These are phyloP conservation scores for Heracleum sosnowskyi DNA, from an alignment of 129 eudicot genomes.

Conservation along the genomic window DNA sequence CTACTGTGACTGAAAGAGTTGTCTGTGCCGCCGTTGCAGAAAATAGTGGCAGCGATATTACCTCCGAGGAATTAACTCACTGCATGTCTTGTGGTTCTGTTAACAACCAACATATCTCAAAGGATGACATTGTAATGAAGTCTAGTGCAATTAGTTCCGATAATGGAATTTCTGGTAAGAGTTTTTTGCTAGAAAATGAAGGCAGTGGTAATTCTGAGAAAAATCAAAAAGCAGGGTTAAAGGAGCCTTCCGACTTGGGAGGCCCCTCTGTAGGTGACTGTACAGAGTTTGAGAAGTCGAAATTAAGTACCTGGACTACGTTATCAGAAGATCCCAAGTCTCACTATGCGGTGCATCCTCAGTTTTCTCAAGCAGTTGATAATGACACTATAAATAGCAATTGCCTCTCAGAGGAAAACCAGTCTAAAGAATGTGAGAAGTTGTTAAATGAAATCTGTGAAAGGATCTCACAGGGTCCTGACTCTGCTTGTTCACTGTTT, in stretches of 20 bases:
- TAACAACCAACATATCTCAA: background rate
- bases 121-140: conserved; percentile 13
- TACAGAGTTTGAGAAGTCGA: conserved; percentile 12
- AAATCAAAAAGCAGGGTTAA: conserved; percentile 12
- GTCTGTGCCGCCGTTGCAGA: conserved; percentile 7
- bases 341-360: conserved; percentile 14
- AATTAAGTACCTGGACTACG: conserved; percentile 12
- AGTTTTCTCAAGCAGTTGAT: conserved; percentile 13
- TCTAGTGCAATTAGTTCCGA: conserved; percentile 1
- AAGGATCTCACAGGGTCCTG: conserved; percentile 19
- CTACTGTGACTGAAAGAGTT: conserved; percentile 1
- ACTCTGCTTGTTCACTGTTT: conserved; percentile 17
- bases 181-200: conserved; percentile 16
- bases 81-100: conserved; percentile 15
- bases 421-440: conserved; percentile 13
- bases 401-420: conserved; percentile 14
- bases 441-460: conserved; percentile 12
- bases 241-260: background rate
- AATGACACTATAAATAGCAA: conserved; percentile 15
- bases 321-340: conserved; percentile 15
- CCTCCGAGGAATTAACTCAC: background rate
- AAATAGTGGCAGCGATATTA: conserved; percentile 5
- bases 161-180: conserved; percentile 18
- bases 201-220: conserved; percentile 1
- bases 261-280: conserved; percentile 11